These are phyloP conservation scores for Beauveria brongniartii DNA, from an alignment of 2,329 filamentous ascomycete genomes.

Conservation along the genomic window DNA sequence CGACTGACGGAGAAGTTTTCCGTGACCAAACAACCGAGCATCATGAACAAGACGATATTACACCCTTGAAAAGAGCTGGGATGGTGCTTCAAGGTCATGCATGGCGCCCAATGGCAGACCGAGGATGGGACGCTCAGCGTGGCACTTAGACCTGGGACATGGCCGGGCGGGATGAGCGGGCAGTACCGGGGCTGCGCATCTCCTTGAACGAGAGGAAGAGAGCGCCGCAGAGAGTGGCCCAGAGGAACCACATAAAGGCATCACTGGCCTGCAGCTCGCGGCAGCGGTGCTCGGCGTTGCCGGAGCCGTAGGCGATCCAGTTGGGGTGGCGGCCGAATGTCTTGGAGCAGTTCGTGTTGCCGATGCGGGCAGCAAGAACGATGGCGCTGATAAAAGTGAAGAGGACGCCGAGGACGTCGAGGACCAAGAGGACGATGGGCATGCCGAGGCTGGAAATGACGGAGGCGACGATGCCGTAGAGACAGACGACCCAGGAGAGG, in stretches of 20 bases:
- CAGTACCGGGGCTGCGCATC: constrained; percentile 37
- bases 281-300: constrained; percentile 55
- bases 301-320: constrained; percentile 56
- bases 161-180: constrained; percentile 36
- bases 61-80: background rate
- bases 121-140: background rate
- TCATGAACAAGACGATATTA: background rate
- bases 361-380: constrained; percentile 61
- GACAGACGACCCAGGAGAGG: constrained; percentile 55
- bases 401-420: constrained; percentile 53
- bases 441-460: constrained; percentile 45
- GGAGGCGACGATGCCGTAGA: constrained; percentile 53
- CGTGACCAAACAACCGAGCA: background rate
- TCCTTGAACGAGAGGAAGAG: constrained; percentile 47
- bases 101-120: background rate
- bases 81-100: background rate
- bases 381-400: constrained; percentile 66
- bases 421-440: constrained; percentile 42
- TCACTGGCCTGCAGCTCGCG: constrained; percentile 66
- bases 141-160: constrained; percentile 45
- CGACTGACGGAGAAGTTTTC: background rate
- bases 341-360: constrained; percentile 60
- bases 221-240: constrained; percentile 50
- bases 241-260: constrained; percentile 75
- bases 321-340: constrained; percentile 28